phyloP scores from a whole-genome alignment of 1,284 basidiomycete species.

The Trichosporon faecale region DNA sequence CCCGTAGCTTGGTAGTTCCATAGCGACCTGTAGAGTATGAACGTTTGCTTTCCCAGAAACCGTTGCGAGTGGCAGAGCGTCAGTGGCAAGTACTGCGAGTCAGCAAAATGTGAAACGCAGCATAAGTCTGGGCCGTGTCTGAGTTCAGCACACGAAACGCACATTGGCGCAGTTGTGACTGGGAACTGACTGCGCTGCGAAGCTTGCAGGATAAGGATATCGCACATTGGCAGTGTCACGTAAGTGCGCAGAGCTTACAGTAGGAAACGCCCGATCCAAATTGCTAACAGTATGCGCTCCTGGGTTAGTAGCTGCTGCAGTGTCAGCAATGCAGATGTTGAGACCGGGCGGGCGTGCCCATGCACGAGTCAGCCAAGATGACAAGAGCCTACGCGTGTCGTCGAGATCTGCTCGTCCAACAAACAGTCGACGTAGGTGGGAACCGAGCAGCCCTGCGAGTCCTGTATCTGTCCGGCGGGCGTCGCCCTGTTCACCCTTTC shows the following conservation, averaged over 20 bases:
- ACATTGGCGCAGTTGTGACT: background rate
- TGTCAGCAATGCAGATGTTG: background rate
- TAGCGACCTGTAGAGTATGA: constrained; percentile 2
- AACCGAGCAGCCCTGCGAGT: background rate
- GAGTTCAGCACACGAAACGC: background rate
- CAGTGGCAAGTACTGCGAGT: background rate
- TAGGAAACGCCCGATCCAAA: too few species aligned
- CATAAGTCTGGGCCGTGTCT: too few species aligned
- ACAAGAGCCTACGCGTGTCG: background rate
- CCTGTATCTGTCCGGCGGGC: too few species aligned
- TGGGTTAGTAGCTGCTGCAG: too few species aligned
- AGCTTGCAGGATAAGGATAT: background rate
- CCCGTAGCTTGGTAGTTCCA: constrained; percentile 2
- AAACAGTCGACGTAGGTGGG: background rate
- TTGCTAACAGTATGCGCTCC: too few species aligned
- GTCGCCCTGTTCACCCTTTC: background rate
- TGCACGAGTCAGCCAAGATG: background rate
- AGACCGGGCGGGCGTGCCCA: too few species aligned
- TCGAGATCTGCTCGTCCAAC: too few species aligned
- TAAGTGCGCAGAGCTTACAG: background rate
- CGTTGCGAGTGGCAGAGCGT: background rate
- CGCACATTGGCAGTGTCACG: background rate
- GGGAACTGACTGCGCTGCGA: background rate
- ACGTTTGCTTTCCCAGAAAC: background rate
- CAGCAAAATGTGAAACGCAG: background rate